Evolutionary conservation across 495 filamentous ascomycete species (phyloP).

Genomic region (Penicillium cinerascens): DNA sequence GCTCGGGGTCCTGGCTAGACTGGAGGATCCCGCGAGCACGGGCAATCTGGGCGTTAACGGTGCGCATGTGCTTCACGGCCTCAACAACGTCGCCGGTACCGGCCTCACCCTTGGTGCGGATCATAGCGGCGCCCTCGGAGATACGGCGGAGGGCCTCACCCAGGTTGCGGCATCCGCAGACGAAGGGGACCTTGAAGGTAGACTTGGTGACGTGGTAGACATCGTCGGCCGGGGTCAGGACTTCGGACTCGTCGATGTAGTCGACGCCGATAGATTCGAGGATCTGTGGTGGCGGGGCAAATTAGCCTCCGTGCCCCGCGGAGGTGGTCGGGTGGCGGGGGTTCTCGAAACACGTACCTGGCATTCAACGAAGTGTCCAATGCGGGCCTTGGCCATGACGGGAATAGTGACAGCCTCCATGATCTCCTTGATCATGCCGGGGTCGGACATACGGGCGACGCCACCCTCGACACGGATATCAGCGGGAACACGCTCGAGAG

Average conservation of each 20-base stretch:
- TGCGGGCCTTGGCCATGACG: conserved; percentile 98
- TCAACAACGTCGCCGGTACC: conserved; percentile 98
- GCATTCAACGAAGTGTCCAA: conserved; percentile 97
- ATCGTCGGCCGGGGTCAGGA: conserved; percentile 91
- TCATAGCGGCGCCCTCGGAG: conserved; percentile 95
- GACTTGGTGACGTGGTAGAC: conserved; percentile 88
- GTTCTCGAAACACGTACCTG: conserved; percentile 50
- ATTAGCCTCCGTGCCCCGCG: neutral
- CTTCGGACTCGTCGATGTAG: conserved; percentile 97
- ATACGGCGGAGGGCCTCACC: conserved; percentile 92
- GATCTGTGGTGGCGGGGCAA: conserved; percentile 54
- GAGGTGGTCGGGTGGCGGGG: neutral
- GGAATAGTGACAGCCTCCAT: conserved; percentile 97
- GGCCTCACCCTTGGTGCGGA: conserved; percentile 96
- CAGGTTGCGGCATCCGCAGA: conserved; percentile 94
- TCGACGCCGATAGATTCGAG: conserved; percentile 91
- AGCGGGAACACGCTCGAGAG: conserved; percentile 93
- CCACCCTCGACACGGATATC: conserved; percentile 92
- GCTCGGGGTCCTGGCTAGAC: conserved; percentile 59
- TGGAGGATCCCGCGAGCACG: conserved; percentile 60
- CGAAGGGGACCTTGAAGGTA: conserved; percentile 81
- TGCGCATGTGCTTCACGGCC: conserved; percentile 93
- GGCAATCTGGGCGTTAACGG: conserved; percentile 81
- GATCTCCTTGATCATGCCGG: conserved; percentile 91
- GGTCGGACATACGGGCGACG: conserved; percentile 96